Percentiles rank a stretch among this genome's conserved stretches.
Evolutionary conservation across 352 stramenopile species (phyloP).

Genomic region (Phytophthora podocarpi): DNA sequence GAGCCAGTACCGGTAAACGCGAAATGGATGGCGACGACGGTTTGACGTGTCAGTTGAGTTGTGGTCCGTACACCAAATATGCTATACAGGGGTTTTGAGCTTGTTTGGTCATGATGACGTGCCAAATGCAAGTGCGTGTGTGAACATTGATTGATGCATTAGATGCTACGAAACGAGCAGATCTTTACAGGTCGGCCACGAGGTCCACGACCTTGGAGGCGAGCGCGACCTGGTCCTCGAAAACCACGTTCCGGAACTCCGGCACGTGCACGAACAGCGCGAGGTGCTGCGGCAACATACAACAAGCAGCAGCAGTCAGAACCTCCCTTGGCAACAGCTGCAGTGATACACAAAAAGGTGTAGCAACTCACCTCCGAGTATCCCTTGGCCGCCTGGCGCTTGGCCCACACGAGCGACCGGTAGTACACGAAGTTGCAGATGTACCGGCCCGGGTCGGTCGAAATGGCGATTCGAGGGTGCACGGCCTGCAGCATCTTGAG

Average conservation of each 20-base stretch:
- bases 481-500: constrained; percentile 39
- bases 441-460: constrained; percentile 78
- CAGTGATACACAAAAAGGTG: not conserved
- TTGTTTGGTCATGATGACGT: too few species aligned
- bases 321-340: not conserved
- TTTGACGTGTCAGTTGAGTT: constrained; percentile 24
- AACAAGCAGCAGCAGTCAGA: constrained; percentile 1
- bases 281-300: constrained; percentile 40
- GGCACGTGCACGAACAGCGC: constrained; percentile 84
- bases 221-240: constrained; percentile 68
- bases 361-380: constrained; percentile 34
- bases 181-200: constrained; percentile 36
- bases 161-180: not conserved
- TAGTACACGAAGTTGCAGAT: constrained; percentile 91
- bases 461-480: constrained; percentile 50
- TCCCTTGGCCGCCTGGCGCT: constrained; percentile 40
- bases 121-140: too few species aligned
- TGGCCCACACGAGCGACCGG: constrained; percentile 71
- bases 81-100: not conserved
- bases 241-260: constrained; percentile 55
- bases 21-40: constrained; percentile 42
- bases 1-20: constrained; percentile 10
- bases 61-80: constrained; percentile 3
- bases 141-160: constrained; percentile 1
- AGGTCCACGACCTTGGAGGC: constrained; percentile 64